phyloP scores from a whole-genome alignment of 495 filamentous ascomycete genomes.

The Aspergillus saccharolyticus region DNA sequence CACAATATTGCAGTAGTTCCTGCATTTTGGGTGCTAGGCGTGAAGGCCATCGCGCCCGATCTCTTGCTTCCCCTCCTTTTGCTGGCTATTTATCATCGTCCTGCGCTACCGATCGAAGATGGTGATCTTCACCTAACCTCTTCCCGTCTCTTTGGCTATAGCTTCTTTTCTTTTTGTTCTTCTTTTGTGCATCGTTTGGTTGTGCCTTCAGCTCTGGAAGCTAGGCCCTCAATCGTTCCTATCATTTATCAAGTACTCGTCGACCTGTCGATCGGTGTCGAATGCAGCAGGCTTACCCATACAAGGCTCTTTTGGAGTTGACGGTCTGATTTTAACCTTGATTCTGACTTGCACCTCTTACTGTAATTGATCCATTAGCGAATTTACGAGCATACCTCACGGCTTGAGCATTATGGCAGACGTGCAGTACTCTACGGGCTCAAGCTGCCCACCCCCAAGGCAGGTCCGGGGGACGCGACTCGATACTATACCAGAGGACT shows the following conservation, averaged over 20 bases:
- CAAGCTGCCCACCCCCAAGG: slow-evolving; percentile 55
- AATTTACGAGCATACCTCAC: slow-evolving; percentile 1
- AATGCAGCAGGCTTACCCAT: slow-evolving; percentile 35
- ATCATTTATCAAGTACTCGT: slow-evolving; percentile 9
- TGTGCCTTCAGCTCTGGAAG: slow-evolving; percentile 36
- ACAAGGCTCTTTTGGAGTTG: slow-evolving; percentile 18
- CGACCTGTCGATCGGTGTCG: slow-evolving; percentile 44
- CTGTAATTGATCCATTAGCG: slow-evolving; percentile 19
- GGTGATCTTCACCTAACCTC: slow-evolving; percentile 17
- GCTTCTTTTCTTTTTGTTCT: slow-evolving; percentile 9
- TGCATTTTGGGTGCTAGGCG: slow-evolving; percentile 19
- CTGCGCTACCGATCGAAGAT: slow-evolving; percentile 16
- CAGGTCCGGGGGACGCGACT: slow-evolving; percentile 66
- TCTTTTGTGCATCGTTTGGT: slow-evolving; percentile 16
- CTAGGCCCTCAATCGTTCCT: slow-evolving; percentile 26
- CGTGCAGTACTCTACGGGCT: slow-evolving; percentile 54
- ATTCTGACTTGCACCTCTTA: slow-evolving; percentile 10
- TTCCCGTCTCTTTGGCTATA: slow-evolving; percentile 10
- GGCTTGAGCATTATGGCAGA: slow-evolving; percentile 48
- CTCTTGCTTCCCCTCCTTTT: slow-evolving; percentile 8
- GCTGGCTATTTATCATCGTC: slow-evolving; percentile 23
- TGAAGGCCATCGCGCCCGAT: slow-evolving; percentile 14
- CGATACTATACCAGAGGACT: slow-evolving; percentile 87
- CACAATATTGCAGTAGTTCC: slow-evolving; percentile 39
- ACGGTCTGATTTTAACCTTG: slow-evolving; percentile 7